phyloP scores from a whole-genome alignment of 169 alveolate species.

The Plasmodium chabaudi region DNA sequence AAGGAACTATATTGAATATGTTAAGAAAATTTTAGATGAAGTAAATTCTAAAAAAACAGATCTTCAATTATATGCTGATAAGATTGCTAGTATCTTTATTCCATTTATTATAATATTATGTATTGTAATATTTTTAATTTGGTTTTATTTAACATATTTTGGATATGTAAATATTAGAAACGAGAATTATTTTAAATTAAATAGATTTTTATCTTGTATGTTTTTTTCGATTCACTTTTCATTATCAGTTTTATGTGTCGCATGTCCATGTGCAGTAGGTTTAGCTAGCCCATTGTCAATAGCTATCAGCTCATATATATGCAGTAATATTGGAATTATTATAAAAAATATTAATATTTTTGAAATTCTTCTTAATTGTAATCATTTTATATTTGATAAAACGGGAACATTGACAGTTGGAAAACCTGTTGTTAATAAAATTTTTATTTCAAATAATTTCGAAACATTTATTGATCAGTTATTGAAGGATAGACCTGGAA shows the following conservation, averaged over 20 bases:
- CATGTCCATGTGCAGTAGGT: slow-evolving; percentile 77
- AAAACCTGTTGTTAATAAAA: slow-evolving; percentile 67
- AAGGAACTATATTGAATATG: slow-evolving; percentile 68
- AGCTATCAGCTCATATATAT: slow-evolving; percentile 67
- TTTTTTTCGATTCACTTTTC: slow-evolving; percentile 70
- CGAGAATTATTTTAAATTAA: slow-evolving; percentile 43
- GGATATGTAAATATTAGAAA: slow-evolving; percentile 49
- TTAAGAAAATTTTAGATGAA: slow-evolving; percentile 56
- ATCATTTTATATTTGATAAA: slow-evolving; percentile 72
- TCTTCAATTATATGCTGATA: slow-evolving; percentile 76
- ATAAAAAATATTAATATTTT: slow-evolving; percentile 65
- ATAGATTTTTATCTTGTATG: slow-evolving; percentile 42
- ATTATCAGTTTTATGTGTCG: slow-evolving; percentile 73
- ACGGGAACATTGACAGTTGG: slow-evolving; percentile 74
- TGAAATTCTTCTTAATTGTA: slow-evolving; percentile 62
- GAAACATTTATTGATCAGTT: slow-evolving; percentile 60
- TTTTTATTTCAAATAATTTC: slow-evolving; percentile 42
- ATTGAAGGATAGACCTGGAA: slow-evolving; percentile 17
- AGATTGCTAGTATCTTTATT: slow-evolving; percentile 58
- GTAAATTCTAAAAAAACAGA: slow-evolving; percentile 62
- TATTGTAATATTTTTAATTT: slow-evolving; percentile 58
- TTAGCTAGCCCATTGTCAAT: slow-evolving; percentile 72
- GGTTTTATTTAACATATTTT: slow-evolving; percentile 60
- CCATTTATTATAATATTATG: slow-evolving; percentile 52
- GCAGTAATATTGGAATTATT: slow-evolving; percentile 66